phyloP scores from a whole-genome alignment of 768 basidiomycete species.

The Trametes cinnabarina region DNA sequence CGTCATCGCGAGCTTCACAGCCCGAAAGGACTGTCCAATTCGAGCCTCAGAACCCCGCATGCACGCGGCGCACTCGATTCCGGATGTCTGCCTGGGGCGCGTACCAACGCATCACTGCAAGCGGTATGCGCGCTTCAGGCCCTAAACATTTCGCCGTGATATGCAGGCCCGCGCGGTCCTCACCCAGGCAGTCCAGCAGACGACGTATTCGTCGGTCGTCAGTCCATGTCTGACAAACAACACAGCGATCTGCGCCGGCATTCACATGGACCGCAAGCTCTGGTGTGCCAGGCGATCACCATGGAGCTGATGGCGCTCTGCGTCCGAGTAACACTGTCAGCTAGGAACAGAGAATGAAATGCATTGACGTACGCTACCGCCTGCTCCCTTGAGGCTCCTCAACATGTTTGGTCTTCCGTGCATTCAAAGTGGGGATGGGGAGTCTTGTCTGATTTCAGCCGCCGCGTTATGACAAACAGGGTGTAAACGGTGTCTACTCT shows the following conservation, averaged over 20 bases:
- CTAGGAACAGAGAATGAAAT: neutral
- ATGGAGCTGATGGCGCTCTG: neutral
- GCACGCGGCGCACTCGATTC: neutral
- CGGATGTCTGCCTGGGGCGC: neutral
- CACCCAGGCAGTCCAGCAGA: neutral
- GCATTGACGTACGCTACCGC: neutral
- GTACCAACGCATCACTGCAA: neutral
- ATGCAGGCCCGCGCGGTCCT: neutral
- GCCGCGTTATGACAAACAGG: too few relatives aligned
- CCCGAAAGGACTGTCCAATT: neutral
- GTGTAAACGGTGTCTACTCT: too few relatives aligned
- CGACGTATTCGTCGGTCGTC: neutral
- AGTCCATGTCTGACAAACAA: neutral
- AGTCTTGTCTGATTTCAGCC: neutral
- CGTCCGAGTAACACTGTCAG: neutral
- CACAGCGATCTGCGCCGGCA: neutral
- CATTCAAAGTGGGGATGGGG: neutral
- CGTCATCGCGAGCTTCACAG: conserved; percentile 7
- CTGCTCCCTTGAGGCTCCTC: neutral
- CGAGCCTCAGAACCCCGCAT: neutral
- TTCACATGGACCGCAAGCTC: neutral
- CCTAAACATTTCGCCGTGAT: neutral
- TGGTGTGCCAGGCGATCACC: neutral
- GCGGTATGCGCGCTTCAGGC: neutral
- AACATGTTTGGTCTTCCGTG: neutral